These are phyloP conservation scores for Colletotrichum trifolii DNA, from an alignment of 2,329 filamentous ascomycete genomes.

Conservation along the genomic window DNA sequence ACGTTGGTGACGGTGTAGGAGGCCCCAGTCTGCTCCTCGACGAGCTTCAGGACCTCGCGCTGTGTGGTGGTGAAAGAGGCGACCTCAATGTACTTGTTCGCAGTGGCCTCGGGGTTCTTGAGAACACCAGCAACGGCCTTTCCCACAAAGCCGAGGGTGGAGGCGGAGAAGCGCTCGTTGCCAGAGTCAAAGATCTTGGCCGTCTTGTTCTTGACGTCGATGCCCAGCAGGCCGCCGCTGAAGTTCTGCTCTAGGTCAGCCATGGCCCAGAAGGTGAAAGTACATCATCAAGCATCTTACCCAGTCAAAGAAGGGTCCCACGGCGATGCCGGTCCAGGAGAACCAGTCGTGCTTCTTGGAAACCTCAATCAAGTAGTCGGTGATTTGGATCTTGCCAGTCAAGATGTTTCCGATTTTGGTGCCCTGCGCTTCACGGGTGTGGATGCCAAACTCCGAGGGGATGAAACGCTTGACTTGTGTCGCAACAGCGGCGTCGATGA, in stretches of 20 bases:
- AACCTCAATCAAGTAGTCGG: conserved; percentile 35
- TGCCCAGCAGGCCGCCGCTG: conserved; percentile 59
- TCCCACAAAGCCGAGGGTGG: conserved; percentile 62
- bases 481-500: conserved; percentile 66
- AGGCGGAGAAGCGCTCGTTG: conserved; percentile 60
- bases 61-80: conserved; percentile 68
- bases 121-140: conserved; percentile 63
- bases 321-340: conserved; percentile 69
- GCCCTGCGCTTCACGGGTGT: conserved; percentile 42
- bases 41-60: conserved; percentile 63
- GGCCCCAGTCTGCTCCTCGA: conserved; percentile 63
- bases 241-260: conserved; percentile 51
- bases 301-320: conserved; percentile 72
- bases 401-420: conserved; percentile 43
- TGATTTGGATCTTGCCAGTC: conserved; percentile 42
- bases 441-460: conserved; percentile 63
- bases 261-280: neutral
- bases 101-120: conserved; percentile 59
- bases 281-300: conserved; percentile 41
- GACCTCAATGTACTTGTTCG: conserved; percentile 68
- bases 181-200: conserved; percentile 68
- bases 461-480: conserved; percentile 69
- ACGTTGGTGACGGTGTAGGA: conserved; percentile 60
- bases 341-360: conserved; percentile 47
- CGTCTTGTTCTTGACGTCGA: conserved; percentile 59